Base-by-base conservation (phyloP, 345 rosid genomes). In the Conringia planisiliqua region DNA sequence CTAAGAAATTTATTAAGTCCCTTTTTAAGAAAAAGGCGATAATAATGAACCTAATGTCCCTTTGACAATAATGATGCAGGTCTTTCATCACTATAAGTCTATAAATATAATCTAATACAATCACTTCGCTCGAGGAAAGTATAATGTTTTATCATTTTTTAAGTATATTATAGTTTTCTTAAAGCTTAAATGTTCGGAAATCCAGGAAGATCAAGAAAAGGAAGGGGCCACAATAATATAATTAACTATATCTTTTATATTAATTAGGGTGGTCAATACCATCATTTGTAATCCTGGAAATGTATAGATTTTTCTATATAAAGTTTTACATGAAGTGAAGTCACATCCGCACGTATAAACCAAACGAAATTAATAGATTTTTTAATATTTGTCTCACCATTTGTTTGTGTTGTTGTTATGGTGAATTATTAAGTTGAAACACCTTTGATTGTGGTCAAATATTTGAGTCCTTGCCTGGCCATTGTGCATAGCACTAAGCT, bases 401-500 rank as follows among this genome's bases (percentile, higher is more conserved):
- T 4, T 42, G 3, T 13, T 42, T 11, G 5, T 12, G 16, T 35
- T 42, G 46, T 40, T 40, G 16, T 51, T 55, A 29, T 14, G 33
- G 36, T 27, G 5, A 55, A 48, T 47, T 43, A 10, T 27, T 46
- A 29, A 26, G 68, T 4, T 16, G 26, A 38, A 57, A 32, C 59
- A 71, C 18, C 10, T 61, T 35, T 17, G 12, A 10, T 2, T 13
- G 17, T 26, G 42, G 10, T 43, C 27, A 55, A 54, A 66, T 47
- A 11, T 57, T 16, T 24, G 33, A 35, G 57, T n/a, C 47, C 10
- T 66, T 64, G 38, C 16, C 35, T 32, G 36, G 35, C 40, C 60
- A 59, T 59, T 67, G 68, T 68, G 73, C 62, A 16, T 50, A 67
- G 79, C 74, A 75, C 74, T 75, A 74, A 74, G 72, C 48, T 13